Conservation (phyloP, 805 yeast genomes). For the Pichia membranifaciens region DNA sequence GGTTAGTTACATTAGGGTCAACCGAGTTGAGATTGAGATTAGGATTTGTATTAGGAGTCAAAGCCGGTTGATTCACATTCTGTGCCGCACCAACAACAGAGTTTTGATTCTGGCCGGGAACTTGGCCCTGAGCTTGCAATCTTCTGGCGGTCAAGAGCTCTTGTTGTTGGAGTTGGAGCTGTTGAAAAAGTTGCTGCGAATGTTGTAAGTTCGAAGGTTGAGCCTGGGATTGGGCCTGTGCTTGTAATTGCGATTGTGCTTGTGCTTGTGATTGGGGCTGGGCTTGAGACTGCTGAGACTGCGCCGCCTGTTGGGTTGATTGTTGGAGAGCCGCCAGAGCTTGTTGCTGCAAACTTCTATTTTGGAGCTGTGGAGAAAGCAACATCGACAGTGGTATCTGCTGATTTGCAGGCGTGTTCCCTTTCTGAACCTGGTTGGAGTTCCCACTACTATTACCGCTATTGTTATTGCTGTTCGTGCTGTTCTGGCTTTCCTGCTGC, state of each 20-base stretch:
- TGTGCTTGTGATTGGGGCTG: constrained; percentile 16
- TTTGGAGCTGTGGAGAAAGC: constrained; percentile 33
- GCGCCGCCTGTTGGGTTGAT: constrained; percentile 1
- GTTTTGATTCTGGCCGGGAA: not conserved
- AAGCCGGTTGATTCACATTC: constrained; percentile 21
- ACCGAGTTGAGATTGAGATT: constrained; percentile 1
- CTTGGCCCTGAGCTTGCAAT: not conserved
- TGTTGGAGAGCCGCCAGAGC: constrained; percentile 24
- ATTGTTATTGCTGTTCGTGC: constrained; percentile 24
- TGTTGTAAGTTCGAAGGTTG: constrained; percentile 16
- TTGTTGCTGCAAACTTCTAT: constrained; percentile 28
- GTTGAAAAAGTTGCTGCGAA: constrained; percentile 20
- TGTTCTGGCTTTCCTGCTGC: constrained; percentile 19
- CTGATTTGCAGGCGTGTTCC: constrained; percentile 12
- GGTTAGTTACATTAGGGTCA: not conserved
- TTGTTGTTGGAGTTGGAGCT: constrained; percentile 19
- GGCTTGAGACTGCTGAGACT: constrained; percentile 7
- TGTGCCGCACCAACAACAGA: not conserved
- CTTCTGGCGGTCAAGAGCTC: constrained; percentile 2
- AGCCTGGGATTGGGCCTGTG: constrained; percentile 15
- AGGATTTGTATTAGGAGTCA: constrained; percentile 12
- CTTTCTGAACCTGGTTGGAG: constrained; percentile 15
- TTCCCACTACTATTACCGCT: constrained; percentile 19
- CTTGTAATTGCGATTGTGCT: constrained; percentile 11
- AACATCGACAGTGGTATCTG: constrained; percentile 26